Base-by-base conservation (phyloP, 257 asterid species). In the Solanum paucissectum region DNA sequence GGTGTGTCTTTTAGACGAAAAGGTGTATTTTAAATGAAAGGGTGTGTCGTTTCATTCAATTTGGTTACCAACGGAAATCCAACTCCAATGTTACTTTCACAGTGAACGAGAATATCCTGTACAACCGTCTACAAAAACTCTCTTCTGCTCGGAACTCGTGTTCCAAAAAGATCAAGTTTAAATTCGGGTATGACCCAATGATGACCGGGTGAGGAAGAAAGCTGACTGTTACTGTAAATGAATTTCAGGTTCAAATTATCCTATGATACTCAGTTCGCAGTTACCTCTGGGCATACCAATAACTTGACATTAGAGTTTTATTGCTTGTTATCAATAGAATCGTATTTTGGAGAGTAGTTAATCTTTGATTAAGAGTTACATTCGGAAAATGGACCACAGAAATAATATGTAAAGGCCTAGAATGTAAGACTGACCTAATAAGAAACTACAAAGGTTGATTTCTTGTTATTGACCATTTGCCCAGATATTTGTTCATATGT, bases 181-280 rank as follows among this genome's bases (percentile, higher is more conserved):
- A 52, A 46, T 13, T 46, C 20, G 18, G 55, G 1, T 46, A 13
- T 46, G 55, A 46, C 55, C 55, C 55, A 46, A 46, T 46, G 55
- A 46, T 46, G 55, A 46, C 55, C 18, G 18, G 18, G 55, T 46
- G 55, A 46, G 18, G 55, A 46, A 12, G 55, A 46, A 46, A 46
- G 55, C 55, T 9, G 98, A 94, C 86, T 98, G 98, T 36, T 97
- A 97, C 85, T 97, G 98, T 89, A 95, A 95, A 93, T 97, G 91
- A 91, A 46, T 46, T 46, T 46, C 55, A 46, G 55, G 55, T 46
- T 12, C 18, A 46, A 46, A 52, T 6, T 52, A 52, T 14, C 44
- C 12, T 5, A 72, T 8, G 44, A 46, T 46, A 4, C 55, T 46
- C 37, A 33, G 69, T 62, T 62, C 11, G 29, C 9, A n/a, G 25